Evolutionary conservation across 2,329 filamentous ascomycete genomes (phyloP), one percentile per base, ranked within the genome.

Genomic region (Colletotrichum viniferum): DNA sequence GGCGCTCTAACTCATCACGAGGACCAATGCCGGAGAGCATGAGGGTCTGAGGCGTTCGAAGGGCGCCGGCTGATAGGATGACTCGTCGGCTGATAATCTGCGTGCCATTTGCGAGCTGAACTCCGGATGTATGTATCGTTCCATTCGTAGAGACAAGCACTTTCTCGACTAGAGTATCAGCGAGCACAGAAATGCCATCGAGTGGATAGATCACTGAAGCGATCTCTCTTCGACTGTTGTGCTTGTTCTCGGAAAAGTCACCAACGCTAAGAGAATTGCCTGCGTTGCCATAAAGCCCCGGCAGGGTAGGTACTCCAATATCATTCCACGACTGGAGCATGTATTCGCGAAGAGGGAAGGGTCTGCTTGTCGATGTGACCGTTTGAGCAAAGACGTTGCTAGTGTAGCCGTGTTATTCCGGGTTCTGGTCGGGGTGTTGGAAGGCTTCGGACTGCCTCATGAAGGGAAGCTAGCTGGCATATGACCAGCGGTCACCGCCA

Each of bases 81-180:
- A 48, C 43, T 21, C 43, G 3, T 48, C 0, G 43, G 0, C 43
- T 21, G 0, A 7, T 0, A 48, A 48, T 48, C 0, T 48, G 43
- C 0, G 43, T 48, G 43, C 43, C n/a, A 1, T 48, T 21, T 2
- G 43, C 43, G n/a, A 48, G 43, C 43, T 48, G 43, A 48, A 48
- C n/a, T 4, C 43, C 43, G n/a, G 43, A 48, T 4, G n/a, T 10
- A 0, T 13, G 10, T 48, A 21, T 7, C 0, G n/a, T 21, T 21
- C 18, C n/a, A 21, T 48, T 0, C 0, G 10, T 21, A n/a, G 43
- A 48, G 43, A 21, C 43, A 3, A 48, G 43, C n/a, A 48, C 43
- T 21, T 48, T 48, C 43, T 48, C 43, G 43, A 48, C 43, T 0
- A 48, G n/a, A 21, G n/a, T 48, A 48, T 48, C n/a, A 21, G n/a